phyloP scores from a whole-genome alignment of 2,329 filamentous ascomycete genomes.

The Phyllosticta capitalensis region DNA sequence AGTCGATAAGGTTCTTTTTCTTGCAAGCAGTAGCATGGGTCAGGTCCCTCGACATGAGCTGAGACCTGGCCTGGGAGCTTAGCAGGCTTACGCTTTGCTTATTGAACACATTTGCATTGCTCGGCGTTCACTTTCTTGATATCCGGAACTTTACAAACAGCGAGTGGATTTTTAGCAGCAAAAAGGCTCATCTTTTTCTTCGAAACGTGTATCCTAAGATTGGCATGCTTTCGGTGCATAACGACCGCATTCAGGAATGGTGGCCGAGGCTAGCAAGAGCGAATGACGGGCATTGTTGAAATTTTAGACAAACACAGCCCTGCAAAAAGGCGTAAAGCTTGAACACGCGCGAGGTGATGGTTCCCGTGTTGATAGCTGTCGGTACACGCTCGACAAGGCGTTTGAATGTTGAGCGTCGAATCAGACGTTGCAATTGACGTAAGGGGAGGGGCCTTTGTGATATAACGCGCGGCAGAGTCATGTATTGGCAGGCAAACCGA shows the following conservation, averaged over 20 bases:
- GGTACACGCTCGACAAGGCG: not conserved
- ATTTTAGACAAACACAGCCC: not conserved
- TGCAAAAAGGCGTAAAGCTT: not conserved
- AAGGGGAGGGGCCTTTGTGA: not conserved
- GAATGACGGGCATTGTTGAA: not conserved
- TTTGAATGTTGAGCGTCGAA: not conserved
- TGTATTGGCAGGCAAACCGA: not conserved
- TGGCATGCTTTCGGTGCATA: not conserved
- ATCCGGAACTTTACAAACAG: not conserved
- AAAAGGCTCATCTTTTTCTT: not conserved
- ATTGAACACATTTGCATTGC: not conserved
- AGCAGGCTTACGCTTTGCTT: not conserved
- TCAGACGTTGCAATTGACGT: not conserved
- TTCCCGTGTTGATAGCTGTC: not conserved
- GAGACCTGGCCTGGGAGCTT: not conserved
- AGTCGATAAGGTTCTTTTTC: not conserved
- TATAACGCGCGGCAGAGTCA: not conserved
- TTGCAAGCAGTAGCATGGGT: constrained; percentile 7
- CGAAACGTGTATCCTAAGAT: not conserved
- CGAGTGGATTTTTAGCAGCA: not conserved
- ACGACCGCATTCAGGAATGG: not conserved
- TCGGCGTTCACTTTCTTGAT: not conserved
- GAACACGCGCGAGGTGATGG: not conserved
- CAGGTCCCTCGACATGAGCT: not conserved
- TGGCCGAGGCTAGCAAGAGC: not conserved